Percentiles rank a stretch among this genome's conserved stretches.
Conservation (phyloP, 2,329 filamentous ascomycete genomes). For the Epicoccum nigrum region DNA sequence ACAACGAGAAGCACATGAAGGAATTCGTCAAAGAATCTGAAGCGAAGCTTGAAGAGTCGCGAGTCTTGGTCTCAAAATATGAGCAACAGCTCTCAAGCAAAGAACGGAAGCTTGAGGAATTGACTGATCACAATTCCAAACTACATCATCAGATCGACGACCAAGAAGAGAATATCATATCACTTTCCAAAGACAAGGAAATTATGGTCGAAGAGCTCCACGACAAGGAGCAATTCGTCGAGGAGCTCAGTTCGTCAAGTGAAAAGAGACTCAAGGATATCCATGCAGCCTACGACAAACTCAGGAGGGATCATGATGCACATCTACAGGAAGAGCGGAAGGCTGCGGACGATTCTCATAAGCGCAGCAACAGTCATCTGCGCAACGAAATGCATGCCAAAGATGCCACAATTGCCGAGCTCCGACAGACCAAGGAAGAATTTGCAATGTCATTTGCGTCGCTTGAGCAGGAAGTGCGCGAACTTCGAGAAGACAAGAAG, state of each 20-base stretch:
- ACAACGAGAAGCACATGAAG: conserved; percentile 38
- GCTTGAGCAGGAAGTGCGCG: conserved; percentile 38
- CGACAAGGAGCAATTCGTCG: conserved; percentile 35
- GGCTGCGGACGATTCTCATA: conserved; percentile 8
- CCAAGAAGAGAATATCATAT: conserved; percentile 32
- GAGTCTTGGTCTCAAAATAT: conserved; percentile 39
- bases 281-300: conserved; percentile 28
- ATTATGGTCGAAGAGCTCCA: conserved; percentile 33
- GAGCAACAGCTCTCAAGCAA: conserved; percentile 36
- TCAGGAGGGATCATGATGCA: conserved; percentile 26
- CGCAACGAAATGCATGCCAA: conserved; percentile 31
- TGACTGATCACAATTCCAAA: conserved; percentile 37
- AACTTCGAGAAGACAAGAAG: conserved; percentile 39
- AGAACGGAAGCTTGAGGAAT: conserved; percentile 37
- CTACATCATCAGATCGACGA: conserved; percentile 36
- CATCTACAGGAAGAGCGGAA: conserved; percentile 19
- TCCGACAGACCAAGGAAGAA: conserved; percentile 32
- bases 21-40: conserved; percentile 38
- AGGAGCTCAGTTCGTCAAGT: conserved; percentile 30
- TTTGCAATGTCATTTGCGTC: conserved; percentile 32
- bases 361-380: conserved; percentile 19
- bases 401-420: conserved; percentile 35
- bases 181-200: conserved; percentile 29
- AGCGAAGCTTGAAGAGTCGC: conserved; percentile 35
- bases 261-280: conserved; percentile 31